These are phyloP conservation scores for Suhomyces guaymorum DNA, from an alignment of 1,139 yeast species.

Conservation along the genomic window DNA sequence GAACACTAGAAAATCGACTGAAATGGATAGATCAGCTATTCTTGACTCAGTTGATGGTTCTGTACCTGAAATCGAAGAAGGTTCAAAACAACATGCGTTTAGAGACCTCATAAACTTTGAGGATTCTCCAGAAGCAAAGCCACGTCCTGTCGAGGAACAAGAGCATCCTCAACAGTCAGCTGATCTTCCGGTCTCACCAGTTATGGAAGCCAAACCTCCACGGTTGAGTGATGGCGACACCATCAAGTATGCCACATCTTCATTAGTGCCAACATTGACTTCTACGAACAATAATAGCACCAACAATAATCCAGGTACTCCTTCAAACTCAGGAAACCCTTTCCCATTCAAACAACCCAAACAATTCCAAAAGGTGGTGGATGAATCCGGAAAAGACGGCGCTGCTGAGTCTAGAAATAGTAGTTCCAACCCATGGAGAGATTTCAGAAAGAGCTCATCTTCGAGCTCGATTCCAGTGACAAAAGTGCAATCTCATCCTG, in stretches of 20 bases:
- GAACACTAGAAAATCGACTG: too few relatives aligned
- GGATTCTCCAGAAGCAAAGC: neutral
- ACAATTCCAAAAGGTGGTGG: constrained; percentile 1
- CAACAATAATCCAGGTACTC: too few relatives aligned
- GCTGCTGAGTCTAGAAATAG: constrained; percentile 10
- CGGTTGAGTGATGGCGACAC: neutral
- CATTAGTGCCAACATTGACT: constrained; percentile 5
- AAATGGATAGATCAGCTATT: neutral
- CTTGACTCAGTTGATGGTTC: neutral
- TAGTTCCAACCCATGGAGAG: constrained; percentile 27
- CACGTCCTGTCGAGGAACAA: neutral
- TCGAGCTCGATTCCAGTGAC: constrained; percentile 8
- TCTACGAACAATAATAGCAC: neutral
- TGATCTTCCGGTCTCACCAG: too few relatives aligned
- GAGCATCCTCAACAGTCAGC: neutral
- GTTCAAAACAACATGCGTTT: neutral
- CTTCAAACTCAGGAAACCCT: constrained; percentile 9
- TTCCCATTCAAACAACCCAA: constrained; percentile 10
- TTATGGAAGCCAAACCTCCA: neutral
- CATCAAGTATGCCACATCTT: constrained; percentile 3
- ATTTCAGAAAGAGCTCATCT: constrained; percentile 13
- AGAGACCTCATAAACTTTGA: neutral
- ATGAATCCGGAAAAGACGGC: constrained; percentile 2
- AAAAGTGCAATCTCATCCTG: constrained; percentile 9
- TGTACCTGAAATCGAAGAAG: neutral